Evolutionary conservation across 1,284 basidiomycete genomes (phyloP).

Genomic region (Ustilago curta): DNA sequence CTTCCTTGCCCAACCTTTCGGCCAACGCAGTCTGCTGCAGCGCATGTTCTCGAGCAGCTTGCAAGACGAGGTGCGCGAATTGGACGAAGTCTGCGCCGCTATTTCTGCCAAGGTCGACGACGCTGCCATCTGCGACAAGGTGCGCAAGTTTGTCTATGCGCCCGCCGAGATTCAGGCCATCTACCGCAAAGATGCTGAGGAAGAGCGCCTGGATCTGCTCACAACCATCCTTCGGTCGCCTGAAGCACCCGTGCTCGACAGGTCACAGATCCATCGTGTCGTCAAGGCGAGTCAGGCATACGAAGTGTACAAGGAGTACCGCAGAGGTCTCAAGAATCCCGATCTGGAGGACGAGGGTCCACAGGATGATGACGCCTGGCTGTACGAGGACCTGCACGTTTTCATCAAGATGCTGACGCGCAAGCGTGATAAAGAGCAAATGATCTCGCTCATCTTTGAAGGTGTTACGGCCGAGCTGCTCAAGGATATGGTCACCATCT

Average conservation of each 20-base stretch:
- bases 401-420: slow-evolving; percentile 69
- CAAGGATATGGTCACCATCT: slow-evolving; percentile 99
- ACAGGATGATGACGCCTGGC: slow-evolving; percentile 66
- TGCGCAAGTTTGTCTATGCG: slow-evolving; percentile 86
- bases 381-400: slow-evolving; percentile 68
- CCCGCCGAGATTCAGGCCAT: slow-evolving; percentile 85
- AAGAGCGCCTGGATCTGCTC: slow-evolving; percentile 83
- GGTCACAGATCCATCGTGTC: slow-evolving; percentile 61
- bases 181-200: slow-evolving; percentile 69
- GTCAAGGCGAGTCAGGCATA: slow-evolving; percentile 63
- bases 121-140: slow-evolving; percentile 85
- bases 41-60: slow-evolving; percentile 95
- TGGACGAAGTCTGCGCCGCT: slow-evolving; percentile 86
- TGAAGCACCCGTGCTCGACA: slow-evolving; percentile 75
- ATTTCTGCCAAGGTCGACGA: slow-evolving; percentile 91
- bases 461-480: slow-evolving; percentile 93
- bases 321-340: slow-evolving; percentile 54
- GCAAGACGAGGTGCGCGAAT: slow-evolving; percentile 84
- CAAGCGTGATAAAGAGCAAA: slow-evolving; percentile 88
- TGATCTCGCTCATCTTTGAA: slow-evolving; percentile 95
- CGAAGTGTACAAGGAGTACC: slow-evolving; percentile 63
- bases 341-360: slow-evolving; percentile 75
- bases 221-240: slow-evolving; percentile 84
- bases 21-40: slow-evolving; percentile 80
- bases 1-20: slow-evolving; percentile 97